Evolutionary conservation across 2,329 filamentous ascomycete species (phyloP), one percentile per base, ranked within the genome.

Genomic region (Phyllosticta capitalensis): DNA sequence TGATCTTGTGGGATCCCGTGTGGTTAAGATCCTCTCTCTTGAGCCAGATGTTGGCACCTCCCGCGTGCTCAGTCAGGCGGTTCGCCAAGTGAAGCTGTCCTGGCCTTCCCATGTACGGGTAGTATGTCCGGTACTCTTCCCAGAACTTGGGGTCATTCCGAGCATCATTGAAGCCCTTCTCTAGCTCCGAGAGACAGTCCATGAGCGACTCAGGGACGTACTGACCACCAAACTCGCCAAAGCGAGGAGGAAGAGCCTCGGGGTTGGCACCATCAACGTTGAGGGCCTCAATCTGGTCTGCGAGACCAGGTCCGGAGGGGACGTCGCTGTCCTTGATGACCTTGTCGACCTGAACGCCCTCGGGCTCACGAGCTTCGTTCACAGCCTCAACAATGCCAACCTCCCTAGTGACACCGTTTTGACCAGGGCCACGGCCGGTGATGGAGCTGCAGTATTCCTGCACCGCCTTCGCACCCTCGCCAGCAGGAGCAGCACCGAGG

Each of bases 1-100:
- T 99, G 80, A 99, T 97, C 83, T 99, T 99, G 81, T 99, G 94
- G 63, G 89, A 95, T 65, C 94, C 94, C 9, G 94, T 97, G 73
- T 99, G 94, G 76, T 97, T 97, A 60, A 97, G 79, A 72, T 99
- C 94, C 76, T 99, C 94, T 67, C 94, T 85, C 83, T 99, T 99
- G 66, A 99, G 78, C 87, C 92, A 99, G 78, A 99, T 95, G 70
- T 91, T 95, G 54, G 94, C 92, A 62, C 94, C 94, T 22, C 91
- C 90, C 54, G 90, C 91, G 68, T 92, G 79, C 70, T 95, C 87
- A 0, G 92, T 97, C 65, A 99, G 78, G 57, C 92, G 86, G 66
- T 94, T 86, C 1, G 94, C 94, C 57, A 92, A 78, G 76, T 99
- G 94, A 57, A 99, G 79, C 65, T 92, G 91, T 56, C 92, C 94